Conservation (phyloP, 2,329 filamentous ascomycete genomes). For the Plenodomus tracheiphilus region DNA sequence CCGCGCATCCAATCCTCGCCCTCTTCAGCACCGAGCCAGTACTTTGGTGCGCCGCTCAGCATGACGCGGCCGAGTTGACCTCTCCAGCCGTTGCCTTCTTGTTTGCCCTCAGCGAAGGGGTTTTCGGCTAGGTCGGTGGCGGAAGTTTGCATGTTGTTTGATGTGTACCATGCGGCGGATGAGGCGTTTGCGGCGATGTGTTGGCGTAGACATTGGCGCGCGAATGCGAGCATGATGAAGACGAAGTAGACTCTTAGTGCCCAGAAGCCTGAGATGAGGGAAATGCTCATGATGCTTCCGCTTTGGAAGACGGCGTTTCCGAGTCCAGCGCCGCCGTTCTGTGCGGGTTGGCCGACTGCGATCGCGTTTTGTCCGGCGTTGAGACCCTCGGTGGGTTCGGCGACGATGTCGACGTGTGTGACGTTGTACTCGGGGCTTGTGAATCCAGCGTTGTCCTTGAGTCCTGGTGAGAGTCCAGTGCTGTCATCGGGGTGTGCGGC, state of each 20-base stretch:
- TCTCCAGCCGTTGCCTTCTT: constrained; percentile 78
- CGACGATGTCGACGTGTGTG: constrained; percentile 59
- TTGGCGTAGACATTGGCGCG: constrained; percentile 73
- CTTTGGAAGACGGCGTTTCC: constrained; percentile 67
- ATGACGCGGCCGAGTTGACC: constrained; percentile 79
- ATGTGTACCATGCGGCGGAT: constrained; percentile 46
- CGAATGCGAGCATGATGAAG: constrained; percentile 80
- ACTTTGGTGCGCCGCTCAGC: constrained; percentile 72
- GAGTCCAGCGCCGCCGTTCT: constrained; percentile 51
- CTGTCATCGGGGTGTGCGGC: constrained; percentile 56
- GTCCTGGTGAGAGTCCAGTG: constrained; percentile 53
- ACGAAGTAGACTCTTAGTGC: constrained; percentile 80
- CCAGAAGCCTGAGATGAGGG: constrained; percentile 74
- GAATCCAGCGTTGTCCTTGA: constrained; percentile 67
- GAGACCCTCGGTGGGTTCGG: constrained; percentile 51
- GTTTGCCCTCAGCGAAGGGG: constrained; percentile 69
- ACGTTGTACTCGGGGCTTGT: constrained; percentile 66
- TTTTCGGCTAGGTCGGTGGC: constrained; percentile 60
- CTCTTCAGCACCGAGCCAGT: constrained; percentile 76
- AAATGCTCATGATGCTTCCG: constrained; percentile 74
- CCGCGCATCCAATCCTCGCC: constrained; percentile 69
- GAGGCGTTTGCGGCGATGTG: constrained; percentile 59
- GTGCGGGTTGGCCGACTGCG: constrained; percentile 48
- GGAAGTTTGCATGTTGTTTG: constrained; percentile 42
- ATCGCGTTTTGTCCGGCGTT: constrained; percentile 57